These are phyloP conservation scores for Globisporangium irregulare DNA, from an alignment of 352 stramenopile genomes.

Conservation along the genomic window DNA sequence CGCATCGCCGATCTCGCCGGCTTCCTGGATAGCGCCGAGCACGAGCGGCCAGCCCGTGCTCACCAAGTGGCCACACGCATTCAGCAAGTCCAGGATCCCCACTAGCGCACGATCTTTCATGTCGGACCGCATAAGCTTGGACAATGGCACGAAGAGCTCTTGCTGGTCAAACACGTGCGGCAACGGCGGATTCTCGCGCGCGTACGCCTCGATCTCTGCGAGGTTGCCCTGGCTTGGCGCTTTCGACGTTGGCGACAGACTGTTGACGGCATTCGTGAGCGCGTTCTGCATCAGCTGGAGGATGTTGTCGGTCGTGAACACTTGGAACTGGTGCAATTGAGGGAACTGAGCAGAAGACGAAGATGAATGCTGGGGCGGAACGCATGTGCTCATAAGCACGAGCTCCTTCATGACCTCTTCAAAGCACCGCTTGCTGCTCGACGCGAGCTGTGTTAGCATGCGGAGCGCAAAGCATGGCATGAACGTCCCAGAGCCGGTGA, in stretches of 20 bases:
- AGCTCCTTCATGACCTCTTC: slow-evolving; percentile 76
- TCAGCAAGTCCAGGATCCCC: slow-evolving; percentile 76
- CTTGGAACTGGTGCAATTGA: slow-evolving; percentile 65
- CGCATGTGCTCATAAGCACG: slow-evolving; percentile 68
- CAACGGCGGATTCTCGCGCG: slow-evolving; percentile 23
- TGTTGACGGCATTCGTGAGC: slow-evolving; percentile 61
- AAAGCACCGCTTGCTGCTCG: slow-evolving; percentile 69
- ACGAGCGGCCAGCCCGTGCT: slow-evolving; percentile 68
- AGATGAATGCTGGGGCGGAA: slow-evolving; percentile 30
- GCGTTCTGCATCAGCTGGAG: slow-evolving; percentile 76
- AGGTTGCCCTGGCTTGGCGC: slow-evolving; percentile 38
- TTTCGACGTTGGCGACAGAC: slow-evolving; percentile 46
- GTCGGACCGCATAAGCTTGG: slow-evolving; percentile 61
- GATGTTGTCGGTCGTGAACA: slow-evolving; percentile 77
- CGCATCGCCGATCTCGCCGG: slow-evolving; percentile 56
- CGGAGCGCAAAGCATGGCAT: slow-evolving; percentile 72
- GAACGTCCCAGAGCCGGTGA: slow-evolving; percentile 56
- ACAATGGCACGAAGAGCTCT: slow-evolving; percentile 60
- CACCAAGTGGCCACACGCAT: slow-evolving; percentile 72
- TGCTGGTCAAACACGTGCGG: slow-evolving; percentile 68
- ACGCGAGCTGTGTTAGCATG: slow-evolving; percentile 77
- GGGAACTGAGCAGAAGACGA: slow-evolving; percentile 41
- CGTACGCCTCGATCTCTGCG: slow-evolving; percentile 44
- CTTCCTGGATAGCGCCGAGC: slow-evolving; percentile 60
- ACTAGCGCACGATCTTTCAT: slow-evolving; percentile 73